Evolutionary conservation across 2,329 filamentous ascomycete species (phyloP), one percentile per base, ranked within the genome.

Genomic region (Aspergillus piperis): DNA sequence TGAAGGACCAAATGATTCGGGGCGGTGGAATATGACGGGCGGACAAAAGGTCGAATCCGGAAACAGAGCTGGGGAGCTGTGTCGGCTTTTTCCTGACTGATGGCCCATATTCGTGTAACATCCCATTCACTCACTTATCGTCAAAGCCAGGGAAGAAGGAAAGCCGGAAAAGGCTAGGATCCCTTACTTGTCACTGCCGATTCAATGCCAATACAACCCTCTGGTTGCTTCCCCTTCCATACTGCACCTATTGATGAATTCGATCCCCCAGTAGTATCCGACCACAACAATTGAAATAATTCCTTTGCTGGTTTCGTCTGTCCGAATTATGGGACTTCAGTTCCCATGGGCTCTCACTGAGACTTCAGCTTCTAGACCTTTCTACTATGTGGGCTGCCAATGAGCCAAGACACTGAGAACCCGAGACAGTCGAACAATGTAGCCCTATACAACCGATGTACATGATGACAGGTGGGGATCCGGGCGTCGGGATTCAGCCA

Each of bases 361-460:
- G 44, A 49, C 44, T 49, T 44, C 19, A 21, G 41, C 11, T 50
- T 50, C 47, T 50, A 19, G 47, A n/a, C 47, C 47, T 50, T 50
- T 50, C 47, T 17, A 32, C n/a, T 5, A 13, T 13, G 25, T 50
- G 51, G 36, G 21, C 27, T 25, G 41, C 41, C 19, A 13, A 21
- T 21, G 21, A 21, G 41, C 41, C 41, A 44, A 54, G 50, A 53
- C 15, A 17, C n/a, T 27, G 47, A 32, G 25, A 13, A 21, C 4
- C 41, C 25, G 25, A 50, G 47, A 50, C 23, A 30, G 32, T 13
- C 32, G n/a, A 30, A 50, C 25, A 50, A 30, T 50, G 47, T 50
- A 50, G 47, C 47, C 47, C 47, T 30, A 50, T 50, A 44, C 41
- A 21, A 44, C 21, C n/a, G 10, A 19, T 19, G 23, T 44, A 30